These are phyloP conservation scores for Colletotrichum liaoningense DNA, from an alignment of 2,329 filamentous ascomycete species.

Conservation along the genomic window DNA sequence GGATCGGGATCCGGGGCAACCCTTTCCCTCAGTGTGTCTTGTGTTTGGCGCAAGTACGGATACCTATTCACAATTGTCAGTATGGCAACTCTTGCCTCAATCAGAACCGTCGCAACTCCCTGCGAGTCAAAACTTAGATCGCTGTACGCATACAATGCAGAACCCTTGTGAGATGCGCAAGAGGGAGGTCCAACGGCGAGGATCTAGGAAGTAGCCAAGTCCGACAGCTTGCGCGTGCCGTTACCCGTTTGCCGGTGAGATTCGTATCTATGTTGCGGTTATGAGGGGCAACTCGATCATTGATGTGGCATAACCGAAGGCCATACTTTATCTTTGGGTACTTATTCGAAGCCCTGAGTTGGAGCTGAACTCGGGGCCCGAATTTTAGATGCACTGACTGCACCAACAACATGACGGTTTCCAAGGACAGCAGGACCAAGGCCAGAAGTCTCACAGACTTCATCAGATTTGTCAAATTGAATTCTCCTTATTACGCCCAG, in stretches of 20 bases:
- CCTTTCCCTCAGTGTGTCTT: not conserved
- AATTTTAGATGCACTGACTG: not conserved
- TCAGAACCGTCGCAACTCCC: not conserved
- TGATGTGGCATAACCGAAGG: not conserved
- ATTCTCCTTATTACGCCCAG: constrained; percentile 22
- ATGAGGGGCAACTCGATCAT: not conserved
- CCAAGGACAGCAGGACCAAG: not conserved
- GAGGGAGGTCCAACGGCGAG: not conserved
- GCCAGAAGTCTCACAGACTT: constrained; percentile 1
- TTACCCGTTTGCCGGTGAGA: not conserved
- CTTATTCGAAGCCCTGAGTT: not conserved
- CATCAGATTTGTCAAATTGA: constrained; percentile 18
- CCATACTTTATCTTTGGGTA: not conserved
- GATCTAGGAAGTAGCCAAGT: not conserved
- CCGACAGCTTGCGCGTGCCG: not conserved
- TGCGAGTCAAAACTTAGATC: not conserved
- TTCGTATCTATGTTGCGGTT: not conserved
- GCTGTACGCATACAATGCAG: not conserved
- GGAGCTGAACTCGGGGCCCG: not conserved
- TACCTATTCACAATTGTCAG: no score
- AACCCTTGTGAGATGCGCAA: not conserved
- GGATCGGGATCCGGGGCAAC: not conserved
- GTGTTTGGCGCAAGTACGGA: no score
- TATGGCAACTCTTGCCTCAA: not conserved
- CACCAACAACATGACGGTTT: constrained; percentile 1